Base-by-base conservation (phyloP, 331 rosid genomes). In the Stylosanthes scabra region DNA sequence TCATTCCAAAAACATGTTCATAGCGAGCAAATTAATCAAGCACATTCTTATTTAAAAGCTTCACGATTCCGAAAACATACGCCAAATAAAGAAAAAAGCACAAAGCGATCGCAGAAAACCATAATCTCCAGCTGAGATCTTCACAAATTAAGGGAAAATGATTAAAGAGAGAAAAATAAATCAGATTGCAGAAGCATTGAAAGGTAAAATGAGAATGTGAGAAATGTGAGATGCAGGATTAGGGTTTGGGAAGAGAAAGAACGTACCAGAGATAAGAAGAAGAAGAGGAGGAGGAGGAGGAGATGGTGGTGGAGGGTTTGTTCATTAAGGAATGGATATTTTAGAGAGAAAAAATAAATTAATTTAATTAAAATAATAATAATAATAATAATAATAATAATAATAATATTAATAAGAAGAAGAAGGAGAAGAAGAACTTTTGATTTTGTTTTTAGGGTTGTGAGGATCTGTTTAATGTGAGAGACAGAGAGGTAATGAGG, bases 191-290 rank as follows among this genome's bases (percentile, higher is more conserved):
- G 81, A 71, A 46, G 29, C 56, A 70, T 31, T n/a, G 68, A 40
- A 47, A 3, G 42, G 20, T 6, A 70, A 28, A 70, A 66, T 10
- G 28, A 56, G 45, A 15, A 16, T 2, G 49, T 7, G 2, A 66
- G 2, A 46, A 46, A 2, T 47, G 57, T 6, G 49, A 27, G 9
- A 27, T 3, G 41, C 25, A 41, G 50, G 49, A 63, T 51, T 70
- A 75, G 89, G 89, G 87, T 78, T 90, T 70, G 70, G 64, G 64
- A 65, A 60, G 58, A 57, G 54, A 55, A 70, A 29, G 71, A 20
- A 73, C 79, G 59, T 80, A 85, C 92, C 94, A 13, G 59, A 56
- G 73, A 1, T 20, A 20, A 13, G 51, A 65, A 63, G 59, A 61
- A 31, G 45, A 31, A 59, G 44, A 45, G 29, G 7, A 50, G 15